These are phyloP conservation scores for Nicotiana sylvestris DNA, from an alignment of 257 asterid species.

Conservation along the genomic window DNA sequence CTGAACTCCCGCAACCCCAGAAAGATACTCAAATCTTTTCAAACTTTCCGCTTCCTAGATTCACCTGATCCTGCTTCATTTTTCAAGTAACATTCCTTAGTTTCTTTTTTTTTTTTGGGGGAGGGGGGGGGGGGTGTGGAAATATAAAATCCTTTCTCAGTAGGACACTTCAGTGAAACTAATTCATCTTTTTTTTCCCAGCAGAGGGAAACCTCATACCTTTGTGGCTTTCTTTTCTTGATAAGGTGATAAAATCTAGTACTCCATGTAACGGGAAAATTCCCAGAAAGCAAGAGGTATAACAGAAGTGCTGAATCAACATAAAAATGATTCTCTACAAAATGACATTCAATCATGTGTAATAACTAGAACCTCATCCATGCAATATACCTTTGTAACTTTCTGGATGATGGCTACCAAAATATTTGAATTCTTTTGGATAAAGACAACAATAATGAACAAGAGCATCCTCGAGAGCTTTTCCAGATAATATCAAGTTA, in stretches of 20 bases:
- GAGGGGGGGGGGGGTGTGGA: too few species aligned
- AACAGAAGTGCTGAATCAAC: background rate
- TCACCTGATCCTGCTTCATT: background rate
- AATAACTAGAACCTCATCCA: background rate
- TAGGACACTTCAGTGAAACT: background rate
- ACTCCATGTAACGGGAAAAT: background rate
- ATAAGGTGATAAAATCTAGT: background rate
- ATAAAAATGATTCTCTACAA: background rate
- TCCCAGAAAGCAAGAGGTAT: background rate
- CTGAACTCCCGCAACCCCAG: background rate
- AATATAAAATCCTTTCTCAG: background rate
- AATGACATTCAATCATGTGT: background rate
- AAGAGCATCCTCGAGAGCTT: background rate
- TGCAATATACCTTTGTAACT: background rate
- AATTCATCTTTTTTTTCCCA: background rate
- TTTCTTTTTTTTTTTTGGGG: too few species aligned
- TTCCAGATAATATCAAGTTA: background rate
- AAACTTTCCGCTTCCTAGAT: constrained; percentile 5
- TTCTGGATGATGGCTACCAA: background rate
- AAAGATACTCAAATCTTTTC: background rate
- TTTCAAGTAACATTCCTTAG: background rate
- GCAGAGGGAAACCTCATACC: background rate
- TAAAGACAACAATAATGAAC: background rate
- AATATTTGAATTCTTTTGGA: background rate
- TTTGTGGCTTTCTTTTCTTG: background rate